These are phyloP conservation scores for Alternaria arborescens DNA, from an alignment of 2,329 filamentous ascomycete species.

Conservation along the genomic window DNA sequence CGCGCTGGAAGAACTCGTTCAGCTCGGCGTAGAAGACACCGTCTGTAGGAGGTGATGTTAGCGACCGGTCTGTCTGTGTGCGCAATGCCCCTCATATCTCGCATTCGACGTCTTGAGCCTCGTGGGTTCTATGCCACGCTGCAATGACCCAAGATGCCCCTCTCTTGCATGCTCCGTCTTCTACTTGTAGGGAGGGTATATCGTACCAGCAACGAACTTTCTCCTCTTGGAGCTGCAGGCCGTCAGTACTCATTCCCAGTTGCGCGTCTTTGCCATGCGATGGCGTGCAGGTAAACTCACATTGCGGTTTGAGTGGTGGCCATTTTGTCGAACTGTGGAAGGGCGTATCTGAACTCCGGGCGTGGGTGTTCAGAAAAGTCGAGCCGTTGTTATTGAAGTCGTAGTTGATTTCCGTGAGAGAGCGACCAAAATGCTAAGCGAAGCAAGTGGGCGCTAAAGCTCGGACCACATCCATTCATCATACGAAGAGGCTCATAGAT, in stretches of 20 bases:
- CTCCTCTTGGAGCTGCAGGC: conserved; percentile 80
- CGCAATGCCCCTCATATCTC: conserved; percentile 21
- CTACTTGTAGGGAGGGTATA: conserved; percentile 29
- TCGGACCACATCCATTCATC: conserved; percentile 15
- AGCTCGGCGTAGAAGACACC: conserved; percentile 99
- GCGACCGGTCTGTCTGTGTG: conserved; percentile 28
- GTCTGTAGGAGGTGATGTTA: conserved; percentile 62
- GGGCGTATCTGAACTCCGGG: conserved; percentile 47
- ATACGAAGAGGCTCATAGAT: conserved; percentile 3
- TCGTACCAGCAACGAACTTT: conserved; percentile 66
- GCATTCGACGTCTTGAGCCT: conserved; percentile 1
- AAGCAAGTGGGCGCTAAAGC: conserved; percentile 21
- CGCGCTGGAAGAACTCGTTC: conserved; percentile 99
- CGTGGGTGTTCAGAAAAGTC: conserved; percentile 44
- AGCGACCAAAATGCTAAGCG: not conserved
- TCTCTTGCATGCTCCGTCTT: conserved; percentile 14
- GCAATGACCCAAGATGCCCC: not conserved
- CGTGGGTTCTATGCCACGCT: not conserved
- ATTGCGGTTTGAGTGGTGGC: conserved; percentile 54
- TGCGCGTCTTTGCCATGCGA: conserved; percentile 12
- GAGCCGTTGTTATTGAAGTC: conserved; percentile 42
- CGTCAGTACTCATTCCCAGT: conserved; percentile 34
- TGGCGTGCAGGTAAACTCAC: conserved; percentile 39
- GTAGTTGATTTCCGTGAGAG: conserved; percentile 23
- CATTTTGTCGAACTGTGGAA: conserved; percentile 50